These are phyloP conservation scores for Themeda triandra DNA, from an alignment of 176 grass and related monocot species.

Conservation along the genomic window DNA sequence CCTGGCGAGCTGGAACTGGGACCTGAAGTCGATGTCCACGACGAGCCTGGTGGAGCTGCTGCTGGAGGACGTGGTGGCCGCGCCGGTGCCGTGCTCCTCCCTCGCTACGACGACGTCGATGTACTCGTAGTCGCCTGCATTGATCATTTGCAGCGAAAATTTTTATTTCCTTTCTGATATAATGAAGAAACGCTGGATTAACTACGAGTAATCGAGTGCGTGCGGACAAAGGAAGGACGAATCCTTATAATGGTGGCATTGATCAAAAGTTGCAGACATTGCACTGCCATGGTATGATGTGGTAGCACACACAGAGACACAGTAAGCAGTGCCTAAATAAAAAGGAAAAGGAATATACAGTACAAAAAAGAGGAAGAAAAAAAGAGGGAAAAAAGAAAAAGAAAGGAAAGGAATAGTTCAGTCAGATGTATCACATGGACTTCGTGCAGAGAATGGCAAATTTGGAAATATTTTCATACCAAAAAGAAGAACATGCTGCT, in stretches of 20 bases:
- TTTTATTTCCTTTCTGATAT: not conserved
- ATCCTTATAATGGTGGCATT: constrained; percentile 12
- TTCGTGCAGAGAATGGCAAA: constrained; percentile 17
- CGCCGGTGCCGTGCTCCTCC: not conserved
- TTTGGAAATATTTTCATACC: constrained; percentile 27
- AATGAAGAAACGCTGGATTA: not conserved
- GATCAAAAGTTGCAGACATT: not conserved
- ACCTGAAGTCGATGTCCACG: constrained; percentile 68
- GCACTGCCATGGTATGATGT: not conserved
- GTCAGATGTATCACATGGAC: not conserved
- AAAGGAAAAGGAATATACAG: not conserved
- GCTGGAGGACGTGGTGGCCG: not conserved
- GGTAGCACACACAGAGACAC: not conserved
- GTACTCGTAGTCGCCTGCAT: constrained; percentile 68
- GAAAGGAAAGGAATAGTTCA: not conserved
- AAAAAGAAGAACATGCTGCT: constrained; percentile 38
- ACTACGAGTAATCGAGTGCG: not conserved
- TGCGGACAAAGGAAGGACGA: not conserved
- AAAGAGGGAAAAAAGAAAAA: too few relatives aligned
- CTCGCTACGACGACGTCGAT: constrained; percentile 46
- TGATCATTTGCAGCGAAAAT: not conserved
- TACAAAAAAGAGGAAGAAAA: not conserved
- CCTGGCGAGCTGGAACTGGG: constrained; percentile 66
- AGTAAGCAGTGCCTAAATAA: not conserved
- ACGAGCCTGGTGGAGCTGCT: constrained; percentile 34